phyloP scores from a whole-genome alignment of 371 early-diverging fungal genomes.

The Syncephalastrum contaminatum region DNA sequence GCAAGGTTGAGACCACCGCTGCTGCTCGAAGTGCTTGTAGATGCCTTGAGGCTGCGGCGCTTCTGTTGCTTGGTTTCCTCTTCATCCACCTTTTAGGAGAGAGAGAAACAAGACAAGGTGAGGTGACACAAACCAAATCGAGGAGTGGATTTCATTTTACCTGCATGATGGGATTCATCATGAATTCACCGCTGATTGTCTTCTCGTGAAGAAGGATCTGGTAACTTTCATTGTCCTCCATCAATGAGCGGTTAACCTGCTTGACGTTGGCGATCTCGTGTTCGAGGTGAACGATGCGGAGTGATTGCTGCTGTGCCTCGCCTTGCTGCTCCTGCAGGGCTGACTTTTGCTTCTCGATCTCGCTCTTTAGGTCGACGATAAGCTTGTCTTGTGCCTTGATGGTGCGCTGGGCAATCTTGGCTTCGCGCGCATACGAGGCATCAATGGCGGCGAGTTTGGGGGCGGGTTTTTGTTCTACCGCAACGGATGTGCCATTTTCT shows the following conservation, averaged over 20 bases:
- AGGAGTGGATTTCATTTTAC: slow-evolving; percentile 38
- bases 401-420: slow-evolving; percentile 52
- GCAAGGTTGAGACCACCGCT: slow-evolving; percentile 50
- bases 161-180: slow-evolving; percentile 63
- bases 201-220: slow-evolving; percentile 80
- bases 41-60: slow-evolving; percentile 19
- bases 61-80: slow-evolving; percentile 6
- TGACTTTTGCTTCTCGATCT: slow-evolving; percentile 39
- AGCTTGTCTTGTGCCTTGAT: slow-evolving; percentile 53
- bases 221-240: slow-evolving; percentile 86
- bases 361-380: slow-evolving; percentile 40
- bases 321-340: slow-evolving; percentile 38
- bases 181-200: slow-evolving; percentile 78
- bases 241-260: slow-evolving; percentile 66
- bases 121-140: slow-evolving; percentile 2
- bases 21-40: slow-evolving; percentile 16
- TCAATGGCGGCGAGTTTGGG: slow-evolving; percentile 44
- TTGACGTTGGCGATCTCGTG: slow-evolving; percentile 62
- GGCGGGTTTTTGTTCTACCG: background rate
- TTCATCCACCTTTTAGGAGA: slow-evolving; percentile 8
- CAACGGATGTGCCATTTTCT: too few relatives aligned
- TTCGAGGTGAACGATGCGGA: slow-evolving; percentile 51
- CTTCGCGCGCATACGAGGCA: slow-evolving; percentile 46
- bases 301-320: slow-evolving; percentile 39
- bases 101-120: background rate